Conservation (phyloP, 1,284 basidiomycete species). For the Psilocybe mexicana region DNA sequence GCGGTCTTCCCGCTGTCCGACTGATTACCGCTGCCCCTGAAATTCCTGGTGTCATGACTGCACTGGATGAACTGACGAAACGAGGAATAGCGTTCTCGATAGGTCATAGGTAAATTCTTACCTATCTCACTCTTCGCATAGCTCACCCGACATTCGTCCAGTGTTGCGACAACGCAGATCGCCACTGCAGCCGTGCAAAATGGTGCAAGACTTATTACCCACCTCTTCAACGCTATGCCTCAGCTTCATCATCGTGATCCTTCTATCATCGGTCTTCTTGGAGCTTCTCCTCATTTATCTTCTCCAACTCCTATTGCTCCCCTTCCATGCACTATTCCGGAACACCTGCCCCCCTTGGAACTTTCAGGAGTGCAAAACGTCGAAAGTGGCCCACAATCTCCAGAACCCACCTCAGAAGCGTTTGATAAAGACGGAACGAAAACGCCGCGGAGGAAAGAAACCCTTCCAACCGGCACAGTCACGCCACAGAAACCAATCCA, state of each 20-base stretch:
- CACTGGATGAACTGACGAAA: conserved; percentile 59
- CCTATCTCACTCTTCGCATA: not conserved
- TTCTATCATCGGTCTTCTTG: conserved; percentile 85
- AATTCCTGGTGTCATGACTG: conserved; percentile 75
- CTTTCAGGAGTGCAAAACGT: conserved; percentile 9
- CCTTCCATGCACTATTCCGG: conserved; percentile 21
- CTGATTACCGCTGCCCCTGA: conserved; percentile 89
- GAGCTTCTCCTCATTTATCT: conserved; percentile 67
- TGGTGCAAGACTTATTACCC: conserved; percentile 85
- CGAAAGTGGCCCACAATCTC: conserved; percentile 2
- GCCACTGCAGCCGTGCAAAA: conserved; percentile 67
- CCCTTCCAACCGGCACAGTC: conserved; percentile 19
- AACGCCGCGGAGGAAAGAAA: conserved; percentile 10
- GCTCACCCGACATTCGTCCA: conserved; percentile 25
- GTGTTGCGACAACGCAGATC: conserved; percentile 51
- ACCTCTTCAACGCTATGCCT: conserved; percentile 93
- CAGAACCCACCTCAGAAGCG: conserved; percentile 47
- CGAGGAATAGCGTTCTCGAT: conserved; percentile 81
- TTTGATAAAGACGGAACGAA: conserved; percentile 46
- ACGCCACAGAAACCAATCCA: conserved; percentile 24
- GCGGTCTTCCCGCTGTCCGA: conserved; percentile 61
- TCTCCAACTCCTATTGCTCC: conserved; percentile 33
- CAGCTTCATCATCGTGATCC: conserved; percentile 84
- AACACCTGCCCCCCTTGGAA: conserved; percentile 14
- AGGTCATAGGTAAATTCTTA: conserved; percentile 71